Evolutionary conservation across 2,329 filamentous ascomycete genomes (phyloP), one percentile per base, ranked within the genome.

Genomic region (Colletotrichum tanaceti): DNA sequence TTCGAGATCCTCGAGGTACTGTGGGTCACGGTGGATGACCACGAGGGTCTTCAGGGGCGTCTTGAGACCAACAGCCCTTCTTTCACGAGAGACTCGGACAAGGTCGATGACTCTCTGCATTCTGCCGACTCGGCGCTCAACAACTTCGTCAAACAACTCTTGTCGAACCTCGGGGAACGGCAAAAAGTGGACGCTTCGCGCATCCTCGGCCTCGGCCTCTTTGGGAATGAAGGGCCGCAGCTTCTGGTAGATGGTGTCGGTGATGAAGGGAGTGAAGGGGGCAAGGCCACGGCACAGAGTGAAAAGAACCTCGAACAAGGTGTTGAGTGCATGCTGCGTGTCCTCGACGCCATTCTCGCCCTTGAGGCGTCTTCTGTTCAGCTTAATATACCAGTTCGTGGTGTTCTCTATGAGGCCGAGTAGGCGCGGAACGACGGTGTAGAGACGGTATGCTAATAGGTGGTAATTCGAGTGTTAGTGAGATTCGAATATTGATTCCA

Each of bases 341-440:
- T 98, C 96, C 16, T 94, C 87, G 28, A 93, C 80, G 20, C 94
- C 93, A 72, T 93, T 90, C 77, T 97, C 94, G 50, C 94, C 94
- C 88, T 97, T 98, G 73, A 97, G 85, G 63, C 94, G 89, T 79
- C 92, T 92, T 63, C 94, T 88, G 84, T 98, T 98, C 84, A 97
- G 97, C 70, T 94, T 89, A 78, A 98, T 98, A 81, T 98, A 98
- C 94, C 94, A 98, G 81, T 98, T 98, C n/a, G 94, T 98, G 4
- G 93, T 94, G 80, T 97, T 94, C 75, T 98, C 95, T 72, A 98
- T 97, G 75, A 97, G 87, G 66, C 87, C 87, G 20, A 97, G 86
- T 69, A 98, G 82, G 71, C 92, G 87, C 9, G 94, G 94, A 52
- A 97, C 94, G 52, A 98, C 95, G 1, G 94, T 98, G 80, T 98